Conservation (phyloP, 2,329 filamentous ascomycete species). For the Fusarium nematophilum region DNA sequence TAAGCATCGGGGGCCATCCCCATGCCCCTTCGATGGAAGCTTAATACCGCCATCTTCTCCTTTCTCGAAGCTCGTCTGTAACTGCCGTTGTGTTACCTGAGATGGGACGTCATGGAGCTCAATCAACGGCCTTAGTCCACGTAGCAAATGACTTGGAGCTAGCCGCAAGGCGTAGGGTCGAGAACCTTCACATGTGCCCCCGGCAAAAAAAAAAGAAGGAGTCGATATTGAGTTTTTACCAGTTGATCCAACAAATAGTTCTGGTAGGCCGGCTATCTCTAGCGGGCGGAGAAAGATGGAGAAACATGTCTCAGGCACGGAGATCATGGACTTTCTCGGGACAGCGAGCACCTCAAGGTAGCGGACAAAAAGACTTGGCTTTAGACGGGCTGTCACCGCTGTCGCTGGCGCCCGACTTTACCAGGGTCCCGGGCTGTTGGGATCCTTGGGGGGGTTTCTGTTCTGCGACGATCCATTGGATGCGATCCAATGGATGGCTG, state of each 20-base stretch:
- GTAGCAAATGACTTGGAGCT: slow-evolving; percentile 5
- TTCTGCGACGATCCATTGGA: slow-evolving; percentile 29
- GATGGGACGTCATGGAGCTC: too few species aligned
- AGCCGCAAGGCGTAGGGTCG: slow-evolving; percentile 5
- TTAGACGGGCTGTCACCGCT: slow-evolving; percentile 33
- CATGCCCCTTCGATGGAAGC: too few species aligned
- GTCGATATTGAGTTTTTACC: slow-evolving; percentile 34
- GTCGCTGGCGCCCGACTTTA: slow-evolving; percentile 41
- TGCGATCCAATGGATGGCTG: slow-evolving; percentile 22
- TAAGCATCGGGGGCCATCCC: too few species aligned
- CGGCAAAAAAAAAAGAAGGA: slow-evolving; percentile 8
- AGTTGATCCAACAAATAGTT: slow-evolving; percentile 3
- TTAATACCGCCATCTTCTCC: too few species aligned
- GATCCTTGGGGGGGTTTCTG: slow-evolving; percentile 21
- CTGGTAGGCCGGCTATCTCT: slow-evolving; percentile 15
- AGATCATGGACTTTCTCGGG: slow-evolving; percentile 31
- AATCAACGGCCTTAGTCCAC: too few species aligned
- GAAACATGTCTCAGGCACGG: slow-evolving; percentile 36
- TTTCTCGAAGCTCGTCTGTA: too few species aligned
- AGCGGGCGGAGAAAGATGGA: slow-evolving; percentile 31
- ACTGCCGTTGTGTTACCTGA: too few species aligned
- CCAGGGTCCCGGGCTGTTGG: slow-evolving; percentile 35
- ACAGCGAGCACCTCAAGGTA: slow-evolving; percentile 28
- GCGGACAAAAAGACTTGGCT: slow-evolving; percentile 40
- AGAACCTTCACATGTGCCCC: slow-evolving; percentile 19